Evolutionary conservation across 768 basidiomycete species (phyloP).

Genomic region (Candolleomyces aberdarensis): DNA sequence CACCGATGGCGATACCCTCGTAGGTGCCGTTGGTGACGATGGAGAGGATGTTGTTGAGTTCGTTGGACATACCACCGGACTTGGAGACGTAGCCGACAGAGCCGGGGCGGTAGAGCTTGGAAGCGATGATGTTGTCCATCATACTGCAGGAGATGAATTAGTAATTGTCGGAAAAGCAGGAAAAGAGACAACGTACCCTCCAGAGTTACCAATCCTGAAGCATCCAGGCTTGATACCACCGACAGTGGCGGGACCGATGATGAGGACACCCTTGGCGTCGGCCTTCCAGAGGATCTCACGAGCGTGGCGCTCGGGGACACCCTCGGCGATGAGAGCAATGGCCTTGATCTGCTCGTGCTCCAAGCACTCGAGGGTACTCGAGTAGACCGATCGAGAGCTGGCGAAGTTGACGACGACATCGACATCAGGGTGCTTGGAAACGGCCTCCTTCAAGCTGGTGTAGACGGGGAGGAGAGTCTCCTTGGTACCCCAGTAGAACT

Average conservation of each 20-base stretch:
- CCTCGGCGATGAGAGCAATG: constrained; percentile 95
- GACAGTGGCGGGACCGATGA: constrained; percentile 94
- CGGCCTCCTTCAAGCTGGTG: constrained; percentile 86
- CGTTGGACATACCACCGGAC: constrained; percentile 99
- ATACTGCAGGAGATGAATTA: constrained; percentile 48
- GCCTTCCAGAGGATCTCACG: constrained; percentile 93
- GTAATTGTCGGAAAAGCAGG: background rate
- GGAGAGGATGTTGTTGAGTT: constrained; percentile 99
- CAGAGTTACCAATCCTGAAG: constrained; percentile 99
- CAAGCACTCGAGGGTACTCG: constrained; percentile 90
- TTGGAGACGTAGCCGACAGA: constrained; percentile 99
- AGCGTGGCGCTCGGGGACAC: constrained; percentile 97
- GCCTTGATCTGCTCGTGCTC: constrained; percentile 50
- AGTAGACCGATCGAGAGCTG: constrained; percentile 89
- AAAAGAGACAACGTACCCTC: constrained; percentile 58
- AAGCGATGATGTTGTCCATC: constrained; percentile 99
- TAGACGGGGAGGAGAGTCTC: constrained; percentile 98
- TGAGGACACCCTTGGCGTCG: constrained; percentile 79
- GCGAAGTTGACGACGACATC: constrained; percentile 99
- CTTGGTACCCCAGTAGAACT: constrained; percentile 99
- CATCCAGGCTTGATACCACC: constrained; percentile 99
- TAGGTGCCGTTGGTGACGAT: constrained; percentile 96
- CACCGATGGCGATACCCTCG: constrained; percentile 99
- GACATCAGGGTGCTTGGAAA: constrained; percentile 92
- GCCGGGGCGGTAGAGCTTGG: constrained; percentile 96